A percentile compares a stretch with the other conserved stretches of the same genome.
phyloP scores from a whole-genome alignment of 257 asterid genomes.

The Apocynum venetum region DNA sequence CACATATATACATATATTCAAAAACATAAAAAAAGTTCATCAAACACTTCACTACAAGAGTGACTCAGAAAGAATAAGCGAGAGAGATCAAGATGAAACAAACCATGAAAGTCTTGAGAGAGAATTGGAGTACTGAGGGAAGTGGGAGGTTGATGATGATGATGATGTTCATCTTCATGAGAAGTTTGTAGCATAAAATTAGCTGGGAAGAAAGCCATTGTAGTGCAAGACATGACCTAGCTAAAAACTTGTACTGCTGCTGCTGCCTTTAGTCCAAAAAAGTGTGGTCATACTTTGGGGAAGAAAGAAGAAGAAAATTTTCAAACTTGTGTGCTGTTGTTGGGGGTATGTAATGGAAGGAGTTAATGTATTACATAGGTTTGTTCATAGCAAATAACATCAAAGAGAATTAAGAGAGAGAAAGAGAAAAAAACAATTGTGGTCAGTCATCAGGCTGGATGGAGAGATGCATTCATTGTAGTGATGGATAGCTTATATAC shows the following conservation, averaged over 20 bases:
- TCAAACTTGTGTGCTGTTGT: background rate
- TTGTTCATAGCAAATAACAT: conserved; percentile 14
- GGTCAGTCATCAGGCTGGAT: conserved; percentile 11
- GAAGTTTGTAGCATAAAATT: conserved; percentile 77
- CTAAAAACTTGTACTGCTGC: background rate
- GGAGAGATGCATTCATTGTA: conserved; percentile 41
- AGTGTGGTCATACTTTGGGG: conserved; percentile 20
- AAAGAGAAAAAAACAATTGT: conserved; percentile 11
- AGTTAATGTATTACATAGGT: conserved; percentile 8
- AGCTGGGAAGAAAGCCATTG: conserved; percentile 77
- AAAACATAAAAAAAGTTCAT: background rate
- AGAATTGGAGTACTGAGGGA: conserved; percentile 35
- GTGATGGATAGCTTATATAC: conserved; percentile 54
- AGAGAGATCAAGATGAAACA: background rate
- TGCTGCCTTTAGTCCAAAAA: conserved; percentile 21
- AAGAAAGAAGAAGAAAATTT: background rate
- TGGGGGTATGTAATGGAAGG: background rate
- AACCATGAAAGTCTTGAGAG: conserved; percentile 41
- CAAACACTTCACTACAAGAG: too few relatives aligned
- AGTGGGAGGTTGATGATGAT: conserved; percentile 32
- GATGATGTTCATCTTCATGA: conserved; percentile 42
- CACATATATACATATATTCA: background rate
- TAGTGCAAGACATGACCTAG: conserved; percentile 44
- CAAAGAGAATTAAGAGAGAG: background rate
- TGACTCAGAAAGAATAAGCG: conserved; percentile 4